Evolutionary conservation across 2,329 filamentous ascomycete genomes (phyloP).

Genomic region (Ophiostoma ulmi): DNA sequence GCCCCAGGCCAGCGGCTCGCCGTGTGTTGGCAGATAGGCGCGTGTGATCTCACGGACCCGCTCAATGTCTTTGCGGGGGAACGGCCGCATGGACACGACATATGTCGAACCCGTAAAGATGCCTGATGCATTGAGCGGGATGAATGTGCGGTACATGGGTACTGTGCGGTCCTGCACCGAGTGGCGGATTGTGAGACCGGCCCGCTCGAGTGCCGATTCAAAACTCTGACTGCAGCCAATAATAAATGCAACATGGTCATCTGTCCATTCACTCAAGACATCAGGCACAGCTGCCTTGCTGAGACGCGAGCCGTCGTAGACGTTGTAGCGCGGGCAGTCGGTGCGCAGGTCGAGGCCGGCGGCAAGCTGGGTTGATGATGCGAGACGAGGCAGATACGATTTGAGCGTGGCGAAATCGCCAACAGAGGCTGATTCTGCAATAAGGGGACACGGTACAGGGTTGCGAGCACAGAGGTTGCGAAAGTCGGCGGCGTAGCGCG

Average conservation of each 20-base stretch:
- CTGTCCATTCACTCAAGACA: constrained; percentile 49
- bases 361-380: constrained; percentile 32
- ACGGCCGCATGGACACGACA: constrained; percentile 61
- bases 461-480: constrained; percentile 54
- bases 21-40: constrained; percentile 53
- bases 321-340: constrained; percentile 54
- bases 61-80: constrained; percentile 46
- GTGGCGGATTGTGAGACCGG: constrained; percentile 50
- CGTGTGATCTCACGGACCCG: constrained; percentile 51
- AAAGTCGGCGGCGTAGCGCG: constrained; percentile 54
- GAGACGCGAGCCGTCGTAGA: constrained; percentile 49
- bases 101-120: constrained; percentile 49
- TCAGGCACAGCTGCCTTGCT: constrained; percentile 41
- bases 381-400: constrained; percentile 25
- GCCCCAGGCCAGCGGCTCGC: constrained; percentile 45
- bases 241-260: constrained; percentile 56
- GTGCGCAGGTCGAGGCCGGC: constrained; percentile 50
- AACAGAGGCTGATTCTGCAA: constrained; percentile 45
- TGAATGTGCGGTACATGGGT: constrained; percentile 52
- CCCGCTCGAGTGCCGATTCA: constrained; percentile 49
- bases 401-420: constrained; percentile 37
- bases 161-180: constrained; percentile 46
- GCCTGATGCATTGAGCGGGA: constrained; percentile 54
- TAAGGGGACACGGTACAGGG: constrained; percentile 56
- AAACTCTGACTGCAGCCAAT: constrained; percentile 63